Evolutionary conservation across 129 eudicot genomes (phyloP).

Genomic region (Arctium lappa): DNA sequence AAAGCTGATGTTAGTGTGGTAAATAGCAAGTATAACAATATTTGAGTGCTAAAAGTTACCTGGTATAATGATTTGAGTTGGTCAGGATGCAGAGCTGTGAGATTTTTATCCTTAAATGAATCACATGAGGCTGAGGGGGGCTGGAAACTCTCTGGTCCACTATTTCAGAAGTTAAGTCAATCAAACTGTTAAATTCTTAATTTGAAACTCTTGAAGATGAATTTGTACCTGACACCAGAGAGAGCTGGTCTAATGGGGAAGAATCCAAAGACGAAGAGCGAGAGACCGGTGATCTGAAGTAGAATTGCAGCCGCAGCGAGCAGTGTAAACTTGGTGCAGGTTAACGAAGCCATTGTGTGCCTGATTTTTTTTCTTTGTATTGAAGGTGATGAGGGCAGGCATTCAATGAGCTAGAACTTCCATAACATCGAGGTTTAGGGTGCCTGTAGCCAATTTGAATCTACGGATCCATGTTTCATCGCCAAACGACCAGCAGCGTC

Average conservation of each 20-base stretch:
- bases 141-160: slow-evolving; percentile 76
- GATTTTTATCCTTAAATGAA: slow-evolving; percentile 34
- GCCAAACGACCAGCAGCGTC: background rate
- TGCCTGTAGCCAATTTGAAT: background rate
- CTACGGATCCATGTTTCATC: background rate
- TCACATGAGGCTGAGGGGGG: slow-evolving; percentile 40
- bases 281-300: slow-evolving; percentile 62
- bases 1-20: background rate
- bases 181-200: background rate
- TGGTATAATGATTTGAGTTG: slow-evolving; percentile 59
- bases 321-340: slow-evolving; percentile 52
- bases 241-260: slow-evolving; percentile 89
- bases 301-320: slow-evolving; percentile 46
- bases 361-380: background rate
- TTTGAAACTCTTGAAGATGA: background rate
- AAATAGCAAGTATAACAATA: background rate
- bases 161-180: slow-evolving; percentile 8
- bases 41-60: slow-evolving; percentile 31
- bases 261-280: slow-evolving; percentile 79
- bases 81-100: slow-evolving; percentile 43
- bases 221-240: slow-evolving; percentile 63
- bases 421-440: background rate
- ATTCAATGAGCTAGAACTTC: background rate
- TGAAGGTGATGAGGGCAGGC: background rate
- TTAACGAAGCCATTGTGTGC: slow-evolving; percentile 31